A percentile compares a stretch with the other conserved stretches of the same genome.
phyloP scores from a whole-genome alignment of 768 basidiomycete genomes.

The Piloderma croceum region DNA sequence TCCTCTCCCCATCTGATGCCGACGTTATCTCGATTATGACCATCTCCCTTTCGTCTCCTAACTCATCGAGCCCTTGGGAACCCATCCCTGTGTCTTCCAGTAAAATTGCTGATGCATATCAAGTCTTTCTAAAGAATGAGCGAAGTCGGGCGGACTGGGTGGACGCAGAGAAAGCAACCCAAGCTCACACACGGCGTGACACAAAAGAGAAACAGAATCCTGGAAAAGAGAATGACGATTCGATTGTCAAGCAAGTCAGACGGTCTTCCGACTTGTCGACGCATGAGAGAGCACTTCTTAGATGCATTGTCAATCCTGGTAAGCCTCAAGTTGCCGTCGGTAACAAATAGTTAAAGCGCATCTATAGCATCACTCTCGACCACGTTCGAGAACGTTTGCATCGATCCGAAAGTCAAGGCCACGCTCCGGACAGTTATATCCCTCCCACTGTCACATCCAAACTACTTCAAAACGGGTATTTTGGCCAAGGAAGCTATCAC shows the following conservation, averaged over 20 bases:
- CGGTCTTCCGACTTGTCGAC: slow-evolving; percentile 2
- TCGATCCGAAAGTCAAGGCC: slow-evolving; percentile 9
- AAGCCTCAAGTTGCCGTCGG: slow-evolving; percentile 1
- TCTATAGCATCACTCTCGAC: slow-evolving; percentile 10
- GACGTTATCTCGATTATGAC: too few relatives aligned
- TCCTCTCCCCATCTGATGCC: too few relatives aligned
- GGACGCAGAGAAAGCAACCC: too few relatives aligned
- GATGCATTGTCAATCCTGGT: slow-evolving; percentile 12
- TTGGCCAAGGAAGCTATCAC: slow-evolving; percentile 53
- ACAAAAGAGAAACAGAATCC: too few relatives aligned
- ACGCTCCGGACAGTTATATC: slow-evolving; percentile 12
- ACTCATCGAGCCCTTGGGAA: too few relatives aligned
- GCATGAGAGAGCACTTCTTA: slow-evolving; percentile 8
- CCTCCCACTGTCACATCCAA: slow-evolving; percentile 10
- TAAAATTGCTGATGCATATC: too few relatives aligned
- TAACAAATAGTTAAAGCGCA: neutral
- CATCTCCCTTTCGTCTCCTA: too few relatives aligned
- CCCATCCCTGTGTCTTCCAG: too few relatives aligned
- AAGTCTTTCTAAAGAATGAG: too few relatives aligned
- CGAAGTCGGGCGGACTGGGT: too few relatives aligned
- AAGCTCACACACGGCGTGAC: too few relatives aligned
- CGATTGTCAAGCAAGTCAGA: slow-evolving; percentile 7
- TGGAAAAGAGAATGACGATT: slow-evolving; percentile 4
- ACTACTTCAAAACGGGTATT: slow-evolving; percentile 30
- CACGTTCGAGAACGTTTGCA: slow-evolving; percentile 13